phyloP scores from a whole-genome alignment of 805 yeast genomes.

The Wickerhamiella parazyma region DNA sequence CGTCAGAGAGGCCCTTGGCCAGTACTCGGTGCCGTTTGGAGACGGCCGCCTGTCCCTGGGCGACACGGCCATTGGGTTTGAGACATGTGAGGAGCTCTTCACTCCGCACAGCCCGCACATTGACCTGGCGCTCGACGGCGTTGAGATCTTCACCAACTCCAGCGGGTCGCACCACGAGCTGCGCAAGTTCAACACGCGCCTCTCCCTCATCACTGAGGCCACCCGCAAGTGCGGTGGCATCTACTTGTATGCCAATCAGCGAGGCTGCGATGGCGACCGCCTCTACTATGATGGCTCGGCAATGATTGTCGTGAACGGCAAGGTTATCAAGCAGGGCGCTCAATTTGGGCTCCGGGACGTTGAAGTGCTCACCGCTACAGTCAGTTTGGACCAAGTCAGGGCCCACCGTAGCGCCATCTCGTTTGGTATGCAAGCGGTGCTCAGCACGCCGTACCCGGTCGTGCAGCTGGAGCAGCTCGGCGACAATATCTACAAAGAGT shows the following conservation, averaged over 20 bases:
- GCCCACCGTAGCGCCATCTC: slow-evolving; percentile 60
- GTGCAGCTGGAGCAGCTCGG: slow-evolving; percentile 1
- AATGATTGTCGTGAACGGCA: slow-evolving; percentile 80
- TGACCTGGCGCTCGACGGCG: slow-evolving; percentile 84
- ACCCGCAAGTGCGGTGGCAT: slow-evolving; percentile 95
- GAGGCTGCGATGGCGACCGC: slow-evolving; percentile 97
- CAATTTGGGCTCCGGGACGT: slow-evolving; percentile 87
- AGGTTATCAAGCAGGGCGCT: slow-evolving; percentile 81
- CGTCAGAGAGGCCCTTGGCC: slow-evolving; percentile 55
- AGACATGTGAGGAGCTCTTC: slow-evolving; percentile 94
- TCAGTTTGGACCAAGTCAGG: slow-evolving; percentile 84
- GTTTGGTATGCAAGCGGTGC: slow-evolving; percentile 53
- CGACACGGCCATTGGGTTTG: slow-evolving; percentile 90
- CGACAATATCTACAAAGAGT: not conserved
- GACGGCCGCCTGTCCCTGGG: slow-evolving; percentile 76
- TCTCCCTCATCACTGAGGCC: slow-evolving; percentile 78
- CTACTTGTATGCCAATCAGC: slow-evolving; percentile 84
- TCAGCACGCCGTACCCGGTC: slow-evolving; percentile 2
- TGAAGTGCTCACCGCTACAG: slow-evolving; percentile 90
- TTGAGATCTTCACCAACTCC: slow-evolving; percentile 91
- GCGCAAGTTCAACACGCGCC: slow-evolving; percentile 72
- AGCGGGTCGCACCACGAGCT: slow-evolving; percentile 97
- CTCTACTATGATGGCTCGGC: slow-evolving; percentile 97
- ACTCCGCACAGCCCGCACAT: slow-evolving; percentile 96
- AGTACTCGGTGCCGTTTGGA: slow-evolving; percentile 62